phyloP scores from a whole-genome alignment of 441 rosid genomes.

The Lagerstroemia fauriei region DNA sequence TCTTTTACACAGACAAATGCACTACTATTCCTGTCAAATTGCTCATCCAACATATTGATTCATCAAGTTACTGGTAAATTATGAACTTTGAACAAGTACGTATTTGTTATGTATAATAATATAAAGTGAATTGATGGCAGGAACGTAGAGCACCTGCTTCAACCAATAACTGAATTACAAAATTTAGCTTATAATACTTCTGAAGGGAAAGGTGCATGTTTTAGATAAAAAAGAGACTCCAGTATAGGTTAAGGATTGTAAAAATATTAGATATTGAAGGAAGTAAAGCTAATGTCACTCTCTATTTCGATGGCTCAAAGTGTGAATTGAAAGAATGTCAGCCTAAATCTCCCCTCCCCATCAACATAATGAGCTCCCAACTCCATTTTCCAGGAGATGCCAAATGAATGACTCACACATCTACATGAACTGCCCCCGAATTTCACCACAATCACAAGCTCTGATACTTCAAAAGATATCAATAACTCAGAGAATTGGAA shows the following conservation, averaged over 20 bases:
- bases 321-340: constrained; percentile 13
- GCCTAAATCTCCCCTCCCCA: constrained; percentile 93
- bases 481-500: too few species aligned
- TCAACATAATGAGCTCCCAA: constrained; percentile 90
- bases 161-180: neutral
- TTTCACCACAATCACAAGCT: too few species aligned
- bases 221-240: neutral
- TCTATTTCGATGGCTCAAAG: neutral
- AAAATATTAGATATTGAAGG: neutral
- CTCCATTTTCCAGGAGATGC: too few species aligned
- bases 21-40: neutral
- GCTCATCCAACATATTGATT: neutral
- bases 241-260: neutral
- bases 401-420: too few species aligned
- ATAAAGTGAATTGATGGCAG: neutral
- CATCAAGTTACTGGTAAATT: neutral
- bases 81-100: neutral
- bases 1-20: neutral
- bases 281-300: neutral
- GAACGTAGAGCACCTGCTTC: neutral
- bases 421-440: too few species aligned
- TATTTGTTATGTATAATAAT: neutral
- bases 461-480: too few species aligned
- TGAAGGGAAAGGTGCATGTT: neutral
- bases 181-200: neutral